phyloP scores from a whole-genome alignment of 2,329 filamentous ascomycete species.

The Myriosclerotinia scirpicola region DNA sequence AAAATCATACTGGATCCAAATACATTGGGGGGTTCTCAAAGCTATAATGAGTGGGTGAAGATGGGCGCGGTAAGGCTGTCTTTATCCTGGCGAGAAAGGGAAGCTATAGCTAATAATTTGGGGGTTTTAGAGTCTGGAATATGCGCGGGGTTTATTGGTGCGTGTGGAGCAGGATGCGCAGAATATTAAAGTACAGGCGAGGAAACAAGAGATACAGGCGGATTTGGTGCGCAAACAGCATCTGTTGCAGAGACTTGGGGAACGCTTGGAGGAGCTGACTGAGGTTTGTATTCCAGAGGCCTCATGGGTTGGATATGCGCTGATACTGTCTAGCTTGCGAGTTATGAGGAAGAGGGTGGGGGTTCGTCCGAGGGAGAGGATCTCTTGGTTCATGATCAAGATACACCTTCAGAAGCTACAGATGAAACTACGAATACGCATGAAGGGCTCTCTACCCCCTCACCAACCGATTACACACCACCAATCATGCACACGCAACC shows the following conservation, averaged over 20 bases:
- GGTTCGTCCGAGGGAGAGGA: slow-evolving; percentile 55
- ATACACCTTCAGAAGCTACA: slow-evolving; percentile 50
- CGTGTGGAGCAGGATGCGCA: slow-evolving; percentile 69
- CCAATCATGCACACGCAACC: slow-evolving; percentile 8
- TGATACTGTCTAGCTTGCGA: slow-evolving; percentile 29
- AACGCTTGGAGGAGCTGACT: slow-evolving; percentile 66
- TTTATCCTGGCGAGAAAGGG: background rate
- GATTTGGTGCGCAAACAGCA: slow-evolving; percentile 66
- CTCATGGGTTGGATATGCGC: background rate
- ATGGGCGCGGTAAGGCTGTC: slow-evolving; percentile 49
- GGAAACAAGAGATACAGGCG: slow-evolving; percentile 60
- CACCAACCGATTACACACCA: slow-evolving; percentile 24
- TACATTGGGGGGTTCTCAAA: slow-evolving; percentile 55
- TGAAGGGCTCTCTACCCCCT: slow-evolving; percentile 23
- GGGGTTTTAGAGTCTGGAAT: slow-evolving; percentile 63
- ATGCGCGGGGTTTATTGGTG: slow-evolving; percentile 67
- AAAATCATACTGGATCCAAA: slow-evolving; percentile 62
- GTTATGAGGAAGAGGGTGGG: slow-evolving; percentile 33
- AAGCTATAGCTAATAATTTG: background rate
- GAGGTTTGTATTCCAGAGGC: slow-evolving; percentile 47
- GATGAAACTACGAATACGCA: slow-evolving; percentile 20
- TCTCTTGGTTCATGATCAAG: slow-evolving; percentile 48
- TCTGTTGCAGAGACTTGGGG: slow-evolving; percentile 62
- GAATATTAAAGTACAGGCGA: slow-evolving; percentile 56
- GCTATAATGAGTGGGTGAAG: slow-evolving; percentile 64